These are phyloP conservation scores for Metarhizium brunneum DNA, from an alignment of 2,329 filamentous ascomycete genomes.

Conservation along the genomic window DNA sequence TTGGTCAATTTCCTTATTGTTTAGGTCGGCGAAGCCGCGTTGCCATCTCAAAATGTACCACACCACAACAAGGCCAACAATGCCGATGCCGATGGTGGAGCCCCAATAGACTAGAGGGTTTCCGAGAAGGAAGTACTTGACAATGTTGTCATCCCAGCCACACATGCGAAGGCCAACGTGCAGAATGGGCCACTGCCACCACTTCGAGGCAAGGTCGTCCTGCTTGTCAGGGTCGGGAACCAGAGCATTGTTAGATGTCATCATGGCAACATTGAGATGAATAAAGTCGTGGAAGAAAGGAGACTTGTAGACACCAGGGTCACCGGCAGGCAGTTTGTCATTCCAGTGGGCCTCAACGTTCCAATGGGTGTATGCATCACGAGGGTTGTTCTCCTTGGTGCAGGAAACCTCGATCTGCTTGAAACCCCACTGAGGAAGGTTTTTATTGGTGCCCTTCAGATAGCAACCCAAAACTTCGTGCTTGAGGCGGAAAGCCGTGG, in stretches of 20 bases:
- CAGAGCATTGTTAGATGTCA: constrained; percentile 98
- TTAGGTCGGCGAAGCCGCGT: constrained; percentile 81
- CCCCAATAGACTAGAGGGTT: constrained; percentile 97
- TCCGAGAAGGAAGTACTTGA: constrained; percentile 97
- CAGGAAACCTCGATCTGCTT: constrained; percentile 99
- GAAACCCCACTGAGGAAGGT: constrained; percentile 98
- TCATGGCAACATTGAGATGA: constrained; percentile 98
- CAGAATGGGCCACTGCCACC: constrained; percentile 98
- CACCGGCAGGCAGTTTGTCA: constrained; percentile 79
- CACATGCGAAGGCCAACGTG: constrained; percentile 97
- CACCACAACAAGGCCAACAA: constrained; percentile 61
- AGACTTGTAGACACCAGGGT: constrained; percentile 88
- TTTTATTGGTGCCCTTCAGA: constrained; percentile 87
- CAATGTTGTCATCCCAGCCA: constrained; percentile 87
- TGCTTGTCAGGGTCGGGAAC: constrained; percentile 98
- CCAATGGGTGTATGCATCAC: constrained; percentile 96
- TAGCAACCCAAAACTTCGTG: constrained; percentile 83
- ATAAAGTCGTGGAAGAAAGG: constrained; percentile 97
- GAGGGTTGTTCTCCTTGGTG: constrained; percentile 83
- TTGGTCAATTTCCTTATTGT: constrained; percentile 72
- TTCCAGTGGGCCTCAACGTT: constrained; percentile 95
- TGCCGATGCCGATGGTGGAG: constrained; percentile 67
- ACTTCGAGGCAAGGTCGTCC: constrained; percentile 90
- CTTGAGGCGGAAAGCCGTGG: constrained; percentile 82
- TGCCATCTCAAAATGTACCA: constrained; percentile 96